A percentile compares a stretch with the other conserved stretches of the same genome.
Conservation (phyloP, 805 yeast species). For the Starmerella apicola region DNA sequence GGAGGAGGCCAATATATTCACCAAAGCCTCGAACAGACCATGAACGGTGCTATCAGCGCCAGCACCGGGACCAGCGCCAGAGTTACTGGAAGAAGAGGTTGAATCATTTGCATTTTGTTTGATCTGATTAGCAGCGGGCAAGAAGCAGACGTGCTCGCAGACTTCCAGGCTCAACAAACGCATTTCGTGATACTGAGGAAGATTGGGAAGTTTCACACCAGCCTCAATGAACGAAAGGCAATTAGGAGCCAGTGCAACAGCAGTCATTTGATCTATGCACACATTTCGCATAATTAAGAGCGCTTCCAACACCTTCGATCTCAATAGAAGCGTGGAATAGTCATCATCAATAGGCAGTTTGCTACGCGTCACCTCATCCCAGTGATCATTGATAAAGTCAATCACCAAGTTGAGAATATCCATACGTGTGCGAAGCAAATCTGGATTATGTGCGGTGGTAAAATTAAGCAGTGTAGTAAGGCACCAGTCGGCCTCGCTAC, state of each 20-base stretch:
- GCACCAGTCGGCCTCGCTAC: slow-evolving; percentile 62
- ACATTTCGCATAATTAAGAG: slow-evolving; percentile 66
- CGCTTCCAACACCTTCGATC: slow-evolving; percentile 34
- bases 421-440: slow-evolving; percentile 9
- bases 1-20: slow-evolving; percentile 33
- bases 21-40: slow-evolving; percentile 44
- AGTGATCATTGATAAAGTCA: slow-evolving; percentile 7
- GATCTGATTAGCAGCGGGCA: not conserved
- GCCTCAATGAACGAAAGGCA: slow-evolving; percentile 31
- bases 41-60: slow-evolving; percentile 55
- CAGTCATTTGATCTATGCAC: slow-evolving; percentile 71
- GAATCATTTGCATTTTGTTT: not conserved
- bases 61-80: slow-evolving; percentile 56
- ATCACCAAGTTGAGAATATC: slow-evolving; percentile 12
- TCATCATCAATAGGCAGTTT: slow-evolving; percentile 12
- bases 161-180: slow-evolving; percentile 51
- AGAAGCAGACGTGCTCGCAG: slow-evolving; percentile 67
- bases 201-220: slow-evolving; percentile 23
- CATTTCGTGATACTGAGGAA: slow-evolving; percentile 23
- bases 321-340: slow-evolving; percentile 11
- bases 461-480: slow-evolving; percentile 42
- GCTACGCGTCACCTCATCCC: slow-evolving; percentile 11
- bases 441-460: slow-evolving; percentile 18
- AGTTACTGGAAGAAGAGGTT: not conserved
- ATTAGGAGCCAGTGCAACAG: slow-evolving; percentile 42